These are phyloP conservation scores for Aquilaria agallochum DNA, from an alignment of 441 rosid genomes.

Conservation along the genomic window DNA sequence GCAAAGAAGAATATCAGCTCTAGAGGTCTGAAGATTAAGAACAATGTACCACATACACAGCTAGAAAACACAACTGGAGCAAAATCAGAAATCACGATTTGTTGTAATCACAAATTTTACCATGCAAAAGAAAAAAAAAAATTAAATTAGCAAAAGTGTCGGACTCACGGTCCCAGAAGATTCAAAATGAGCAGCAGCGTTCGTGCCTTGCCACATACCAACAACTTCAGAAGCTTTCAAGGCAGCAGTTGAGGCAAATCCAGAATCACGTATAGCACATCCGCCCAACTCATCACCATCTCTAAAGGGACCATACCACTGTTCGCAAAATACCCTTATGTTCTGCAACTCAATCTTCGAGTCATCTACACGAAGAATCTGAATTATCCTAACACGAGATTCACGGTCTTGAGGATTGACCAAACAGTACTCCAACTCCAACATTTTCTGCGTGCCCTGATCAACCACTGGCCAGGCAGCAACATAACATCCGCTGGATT, in stretches of 20 bases:
- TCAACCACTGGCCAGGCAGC: conserved; percentile 56
- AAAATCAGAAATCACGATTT: neutral
- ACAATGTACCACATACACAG: too few species aligned
- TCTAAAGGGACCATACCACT: conserved; percentile 86
- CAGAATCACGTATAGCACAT: conserved; percentile 71
- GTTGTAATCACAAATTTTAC: neutral
- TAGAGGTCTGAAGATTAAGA: too few species aligned
- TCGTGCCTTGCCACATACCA: conserved; percentile 58
- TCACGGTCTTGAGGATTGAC: conserved; percentile 70
- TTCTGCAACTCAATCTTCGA: conserved; percentile 32
- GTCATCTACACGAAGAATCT: conserved; percentile 33
- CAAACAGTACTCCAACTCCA: conserved; percentile 83
- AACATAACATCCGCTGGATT: conserved; percentile 62
- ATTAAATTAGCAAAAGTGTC: conserved; percentile 1
- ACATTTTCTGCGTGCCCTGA: conserved; percentile 16
- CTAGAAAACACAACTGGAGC: neutral
- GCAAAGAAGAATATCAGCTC: too few species aligned
- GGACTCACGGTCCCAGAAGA: conserved; percentile 46
- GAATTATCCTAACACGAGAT: conserved; percentile 77
- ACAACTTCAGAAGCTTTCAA: conserved; percentile 40
- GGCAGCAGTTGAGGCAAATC: conserved; percentile 74
- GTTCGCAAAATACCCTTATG: conserved; percentile 67
- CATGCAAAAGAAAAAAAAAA: neutral
- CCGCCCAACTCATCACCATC: conserved; percentile 88
- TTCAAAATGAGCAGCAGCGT: conserved; percentile 40